Conservation (phyloP, 1,284 basidiomycete genomes). For the Cryptococcus floricola region DNA sequence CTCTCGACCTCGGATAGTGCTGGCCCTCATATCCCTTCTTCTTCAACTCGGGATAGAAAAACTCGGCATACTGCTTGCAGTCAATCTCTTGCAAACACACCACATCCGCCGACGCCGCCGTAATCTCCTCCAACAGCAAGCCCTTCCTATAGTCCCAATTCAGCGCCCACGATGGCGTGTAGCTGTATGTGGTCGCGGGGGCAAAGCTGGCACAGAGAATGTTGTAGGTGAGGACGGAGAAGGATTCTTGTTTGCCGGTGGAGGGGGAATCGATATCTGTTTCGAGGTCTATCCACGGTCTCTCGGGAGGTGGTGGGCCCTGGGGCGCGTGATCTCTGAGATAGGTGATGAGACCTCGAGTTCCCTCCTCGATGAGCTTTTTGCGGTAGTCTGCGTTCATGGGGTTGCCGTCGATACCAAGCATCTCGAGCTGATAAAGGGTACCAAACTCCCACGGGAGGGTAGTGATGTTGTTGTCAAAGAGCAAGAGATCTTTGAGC, state of each 20-base stretch:
- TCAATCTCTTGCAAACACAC: slow-evolving; percentile 91
- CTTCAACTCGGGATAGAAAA: slow-evolving; percentile 73
- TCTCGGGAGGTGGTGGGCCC: slow-evolving; percentile 74
- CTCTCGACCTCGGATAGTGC: slow-evolving; percentile 89
- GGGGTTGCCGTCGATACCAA: slow-evolving; percentile 96
- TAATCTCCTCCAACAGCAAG: slow-evolving; percentile 80
- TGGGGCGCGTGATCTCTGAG: slow-evolving; percentile 63
- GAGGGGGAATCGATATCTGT: slow-evolving; percentile 58
- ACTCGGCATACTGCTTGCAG: slow-evolving; percentile 88
- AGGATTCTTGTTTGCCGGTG: slow-evolving; percentile 56
- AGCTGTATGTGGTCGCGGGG: slow-evolving; percentile 86
- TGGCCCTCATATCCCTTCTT: slow-evolving; percentile 85
- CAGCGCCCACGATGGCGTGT: slow-evolving; percentile 94
- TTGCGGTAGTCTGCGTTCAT: slow-evolving; percentile 71
- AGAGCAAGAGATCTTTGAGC: slow-evolving; percentile 87
- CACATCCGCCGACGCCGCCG: slow-evolving; percentile 81
- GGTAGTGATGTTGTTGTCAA: slow-evolving; percentile 85
- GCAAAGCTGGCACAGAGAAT: slow-evolving; percentile 91
- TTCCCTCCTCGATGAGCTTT: slow-evolving; percentile 90
- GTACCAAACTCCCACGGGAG: slow-evolving; percentile 86
- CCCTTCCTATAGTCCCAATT: slow-evolving; percentile 93
- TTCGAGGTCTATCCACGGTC: slow-evolving; percentile 75
- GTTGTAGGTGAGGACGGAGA: slow-evolving; percentile 87
- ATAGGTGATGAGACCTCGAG: slow-evolving; percentile 70
- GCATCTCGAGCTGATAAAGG: slow-evolving; percentile 84